These are phyloP conservation scores for Aeschynomene evenia DNA, from an alignment of 306 rosid species.

Conservation along the genomic window DNA sequence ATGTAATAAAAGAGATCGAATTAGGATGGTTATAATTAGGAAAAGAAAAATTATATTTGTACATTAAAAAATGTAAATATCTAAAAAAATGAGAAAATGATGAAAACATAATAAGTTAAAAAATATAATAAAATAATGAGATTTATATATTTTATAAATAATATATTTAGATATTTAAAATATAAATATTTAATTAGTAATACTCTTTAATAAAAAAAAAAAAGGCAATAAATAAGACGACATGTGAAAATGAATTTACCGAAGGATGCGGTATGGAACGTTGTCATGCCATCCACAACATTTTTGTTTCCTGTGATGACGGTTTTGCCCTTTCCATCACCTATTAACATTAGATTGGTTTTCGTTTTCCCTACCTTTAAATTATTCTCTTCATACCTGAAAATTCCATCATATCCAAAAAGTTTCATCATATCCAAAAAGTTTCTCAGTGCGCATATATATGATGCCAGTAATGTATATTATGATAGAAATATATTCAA, in stretches of 20 bases:
- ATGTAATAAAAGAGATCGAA: not conserved
- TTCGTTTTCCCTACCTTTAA: slow-evolving; percentile 91
- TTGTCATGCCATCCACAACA: slow-evolving; percentile 49
- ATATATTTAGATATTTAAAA: too few species aligned
- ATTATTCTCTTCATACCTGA: slow-evolving; percentile 85
- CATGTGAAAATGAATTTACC: slow-evolving; percentile 48
- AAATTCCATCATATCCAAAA: slow-evolving; percentile 27
- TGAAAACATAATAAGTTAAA: too few species aligned
- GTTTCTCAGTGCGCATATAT: slow-evolving; percentile 20
- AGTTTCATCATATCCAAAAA: not conserved
- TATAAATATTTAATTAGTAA: too few species aligned
- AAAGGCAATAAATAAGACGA: not conserved
- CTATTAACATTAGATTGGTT: slow-evolving; percentile 78
- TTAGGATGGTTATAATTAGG: not conserved
- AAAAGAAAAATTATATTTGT: too few species aligned
- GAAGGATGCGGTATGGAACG: slow-evolving; percentile 88
- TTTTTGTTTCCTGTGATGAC: slow-evolving; percentile 61
- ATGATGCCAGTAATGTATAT: too few species aligned
- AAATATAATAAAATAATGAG: too few species aligned
- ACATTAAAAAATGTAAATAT: too few species aligned
- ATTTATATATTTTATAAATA: too few species aligned
- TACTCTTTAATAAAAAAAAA: too few species aligned
- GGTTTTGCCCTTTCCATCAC: slow-evolving; percentile 79
- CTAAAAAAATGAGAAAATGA: too few species aligned
- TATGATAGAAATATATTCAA: too few species aligned